Evolutionary conservation across 2,329 filamentous ascomycete genomes (phyloP), one percentile per base, ranked within the genome.

Genomic region (Penicillium expansum): DNA sequence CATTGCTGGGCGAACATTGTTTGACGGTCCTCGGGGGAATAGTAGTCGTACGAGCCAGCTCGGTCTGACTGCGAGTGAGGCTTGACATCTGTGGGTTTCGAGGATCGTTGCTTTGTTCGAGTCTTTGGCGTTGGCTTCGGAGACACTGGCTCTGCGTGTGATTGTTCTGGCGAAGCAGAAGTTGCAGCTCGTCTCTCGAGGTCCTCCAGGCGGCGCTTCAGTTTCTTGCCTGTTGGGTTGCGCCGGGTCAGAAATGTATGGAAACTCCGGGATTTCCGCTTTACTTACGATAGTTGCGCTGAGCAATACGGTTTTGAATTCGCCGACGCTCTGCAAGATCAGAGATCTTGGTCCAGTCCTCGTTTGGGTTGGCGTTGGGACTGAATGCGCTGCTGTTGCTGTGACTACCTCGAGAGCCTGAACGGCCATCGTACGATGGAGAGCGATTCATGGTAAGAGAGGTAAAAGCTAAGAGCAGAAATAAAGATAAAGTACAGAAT

Each of bases 271-370:
- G 13, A 13, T 37, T 37, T 6, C 18, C 29, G 16, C 5, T 14
- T 39, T 7, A 83, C 87, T 74, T 82, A 96, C 92, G 92, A 80
- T 97, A 97, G 81, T 96, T 96, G 70, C 92, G 88, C 79, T 97
- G 93, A 66, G 93, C 93, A 82, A 97, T 97, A 67, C 93, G 87
- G 80, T 97, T 97, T 79, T 97, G 92, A 79, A 97, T 96, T 72
- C 92, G 86, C 69, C 92, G 83, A 71, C 94, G 87, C 79, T 97
- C 93, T 50, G 92, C 93, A 58, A 97, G 87, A 76, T 97, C 93
- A 56, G 93, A 96, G 74, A 97, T 96, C 85, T 97, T 96, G 72
- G 93, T 97, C 93, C 93, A 97, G 80, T 97, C 93, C 79, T 97
- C 93, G 71, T 97, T 92, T 54, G 93, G 90, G 75, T 96, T 95